Conservation (phyloP, 2,329 filamentous ascomycete genomes). For the Pseudogymnoascus destructans region DNA sequence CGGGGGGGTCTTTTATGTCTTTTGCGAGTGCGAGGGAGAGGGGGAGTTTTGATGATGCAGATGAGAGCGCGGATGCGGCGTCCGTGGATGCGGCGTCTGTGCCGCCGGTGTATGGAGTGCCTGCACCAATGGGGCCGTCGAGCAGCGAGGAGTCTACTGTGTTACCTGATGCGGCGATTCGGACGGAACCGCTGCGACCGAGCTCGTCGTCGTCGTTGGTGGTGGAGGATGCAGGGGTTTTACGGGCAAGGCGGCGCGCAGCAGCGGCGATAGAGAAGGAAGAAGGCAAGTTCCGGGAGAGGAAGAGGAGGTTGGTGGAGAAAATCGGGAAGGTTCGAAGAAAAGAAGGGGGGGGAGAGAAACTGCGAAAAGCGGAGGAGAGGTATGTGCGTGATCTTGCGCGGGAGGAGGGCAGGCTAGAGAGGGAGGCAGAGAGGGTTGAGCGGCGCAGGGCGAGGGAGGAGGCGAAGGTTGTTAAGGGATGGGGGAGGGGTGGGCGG, state of each 20-base stretch:
- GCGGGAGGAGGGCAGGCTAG: constrained; percentile 54
- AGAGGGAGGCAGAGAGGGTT: constrained; percentile 49
- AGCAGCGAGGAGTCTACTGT: background rate
- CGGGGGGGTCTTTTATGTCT: background rate
- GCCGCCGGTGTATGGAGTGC: background rate
- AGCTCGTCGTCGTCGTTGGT: constrained; percentile 11
- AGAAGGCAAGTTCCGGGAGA: constrained; percentile 48
- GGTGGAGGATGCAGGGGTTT: background rate
- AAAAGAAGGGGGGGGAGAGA: constrained; percentile 30
- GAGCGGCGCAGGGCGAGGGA: constrained; percentile 52
- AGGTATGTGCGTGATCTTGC: constrained; percentile 50
- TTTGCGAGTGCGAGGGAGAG: background rate
- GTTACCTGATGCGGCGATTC: constrained; percentile 17
- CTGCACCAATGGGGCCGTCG: background rate
- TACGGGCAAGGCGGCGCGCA: background rate
- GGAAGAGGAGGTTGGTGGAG: constrained; percentile 47
- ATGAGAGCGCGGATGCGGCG: constrained; percentile 13
- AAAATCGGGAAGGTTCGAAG: constrained; percentile 45
- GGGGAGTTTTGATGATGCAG: background rate
- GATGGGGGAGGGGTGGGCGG: constrained; percentile 14
- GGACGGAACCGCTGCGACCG: constrained; percentile 23
- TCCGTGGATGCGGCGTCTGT: constrained; percentile 22
- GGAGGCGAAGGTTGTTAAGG: constrained; percentile 28
- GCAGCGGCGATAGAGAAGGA: constrained; percentile 39
- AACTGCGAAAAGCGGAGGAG: constrained; percentile 43